Evolutionary conservation across 305 asterid genomes (phyloP).

Genomic region (Withania somnifera): DNA sequence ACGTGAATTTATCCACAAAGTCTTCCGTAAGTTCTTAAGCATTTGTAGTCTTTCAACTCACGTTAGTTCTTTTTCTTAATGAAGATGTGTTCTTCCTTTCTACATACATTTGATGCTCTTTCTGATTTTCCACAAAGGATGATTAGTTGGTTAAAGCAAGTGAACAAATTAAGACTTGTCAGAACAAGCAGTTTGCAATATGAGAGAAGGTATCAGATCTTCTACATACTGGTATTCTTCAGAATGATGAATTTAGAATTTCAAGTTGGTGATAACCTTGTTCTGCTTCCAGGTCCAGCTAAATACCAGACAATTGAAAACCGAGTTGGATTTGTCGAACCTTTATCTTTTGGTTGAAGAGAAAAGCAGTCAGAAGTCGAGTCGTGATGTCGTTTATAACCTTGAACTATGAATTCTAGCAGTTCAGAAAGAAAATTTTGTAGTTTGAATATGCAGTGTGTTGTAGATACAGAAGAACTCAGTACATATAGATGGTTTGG

Average conservation of each 20-base stretch:
- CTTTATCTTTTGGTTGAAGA: not conserved
- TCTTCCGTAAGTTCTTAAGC: not conserved
- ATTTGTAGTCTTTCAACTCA: not conserved
- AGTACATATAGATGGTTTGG: not conserved
- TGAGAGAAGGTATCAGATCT: not conserved
- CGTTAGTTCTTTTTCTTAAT: not conserved
- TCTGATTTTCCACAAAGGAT: not conserved
- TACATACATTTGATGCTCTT: not conserved
- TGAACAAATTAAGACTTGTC: not conserved
- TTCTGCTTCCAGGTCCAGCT: not conserved
- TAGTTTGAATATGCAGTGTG: not conserved
- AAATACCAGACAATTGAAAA: too few relatives aligned
- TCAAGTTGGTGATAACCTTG: not conserved
- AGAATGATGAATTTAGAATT: not conserved
- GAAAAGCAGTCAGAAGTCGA: not conserved
- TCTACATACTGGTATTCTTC: not conserved
- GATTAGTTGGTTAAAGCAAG: not conserved
- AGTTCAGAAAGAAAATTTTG: not conserved
- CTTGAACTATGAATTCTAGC: not conserved
- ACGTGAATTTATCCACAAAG: slow-evolving; percentile 16
- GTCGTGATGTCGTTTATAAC: not conserved
- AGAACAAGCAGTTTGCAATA: not conserved
- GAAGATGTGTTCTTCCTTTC: not conserved
- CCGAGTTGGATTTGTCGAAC: not conserved
- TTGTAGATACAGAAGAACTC: not conserved